Evolutionary conservation across 75 land plant genomes (phyloP), one percentile per base, ranked within the genome.

Genomic region (Larix kaempferi): DNA sequence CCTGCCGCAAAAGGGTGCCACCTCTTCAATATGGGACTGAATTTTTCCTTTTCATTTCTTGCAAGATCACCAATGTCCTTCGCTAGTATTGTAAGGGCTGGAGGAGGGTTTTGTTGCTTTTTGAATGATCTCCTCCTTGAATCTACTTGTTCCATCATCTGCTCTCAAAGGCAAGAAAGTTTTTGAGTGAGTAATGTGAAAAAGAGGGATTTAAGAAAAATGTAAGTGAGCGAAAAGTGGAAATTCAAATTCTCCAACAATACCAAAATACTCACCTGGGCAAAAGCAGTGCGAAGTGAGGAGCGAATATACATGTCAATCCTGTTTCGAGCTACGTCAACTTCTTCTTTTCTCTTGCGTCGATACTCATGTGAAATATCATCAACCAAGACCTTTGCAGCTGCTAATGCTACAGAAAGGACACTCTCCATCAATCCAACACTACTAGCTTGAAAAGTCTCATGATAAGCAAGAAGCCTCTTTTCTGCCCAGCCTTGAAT

Each of bases 1-100:
- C 99, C 98, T 6, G 89, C 98, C 33, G 99, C 91, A 74, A 85
- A 83, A 39, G 95, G 95, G 76, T 96, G 98, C 98, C 98, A 96
- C 74, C 73, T 86, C 84, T 89, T 92, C 58, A 96, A 77, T 11
- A 96, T 86, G 69, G 98, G 99, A 81, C 95, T 96, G 78, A 90
- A 96, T 2, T 85, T 73, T 19, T 82, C 80, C 86, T 85, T 92
- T 81, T 96, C 99, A 22, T 90, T 80, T 44, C 54, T 77, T 37
- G 92, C 92, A 16, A 96, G 83, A 44, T 88, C 89, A 37, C 85
- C 88, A 74, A 87, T 90, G 79, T 90, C 98, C 76, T 86, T 87
- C 57, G 99, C 99, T 26, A 96, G 88, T 56, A 89, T 79, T 21
- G 86, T 86, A 59, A 96, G 91, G 25, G 85, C 79, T 60, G 93